Conservation (phyloP, 1,284 basidiomycete species). For the Microbotryum intermedium region DNA sequence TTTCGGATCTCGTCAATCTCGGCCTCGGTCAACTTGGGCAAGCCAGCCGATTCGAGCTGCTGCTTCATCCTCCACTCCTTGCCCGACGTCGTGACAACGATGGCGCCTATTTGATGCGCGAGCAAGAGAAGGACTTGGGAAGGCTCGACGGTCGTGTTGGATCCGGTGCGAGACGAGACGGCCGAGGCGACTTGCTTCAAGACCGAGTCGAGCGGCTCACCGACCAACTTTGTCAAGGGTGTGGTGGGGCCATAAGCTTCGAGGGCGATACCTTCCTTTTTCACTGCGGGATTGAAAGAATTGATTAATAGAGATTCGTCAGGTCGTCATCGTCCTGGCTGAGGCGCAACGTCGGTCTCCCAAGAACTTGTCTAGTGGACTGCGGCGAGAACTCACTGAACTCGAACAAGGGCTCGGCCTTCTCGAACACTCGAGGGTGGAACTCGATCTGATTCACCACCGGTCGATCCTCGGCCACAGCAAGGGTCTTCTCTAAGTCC, state of each 20-base stretch:
- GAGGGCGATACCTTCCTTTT: conserved; percentile 54
- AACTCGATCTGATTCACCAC: conserved; percentile 77
- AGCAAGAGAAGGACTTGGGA: conserved; percentile 27
- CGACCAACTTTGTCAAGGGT: conserved; percentile 11
- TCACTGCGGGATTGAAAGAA: conserved; percentile 3
- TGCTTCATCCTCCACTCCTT: conserved; percentile 30
- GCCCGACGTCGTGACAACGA: conserved; percentile 24
- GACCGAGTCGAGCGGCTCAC: conserved; percentile 5
- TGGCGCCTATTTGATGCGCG: conserved; percentile 16
- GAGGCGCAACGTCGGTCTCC: too few species aligned
- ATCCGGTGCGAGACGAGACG: conserved; percentile 4
- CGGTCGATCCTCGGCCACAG: conserved; percentile 38
- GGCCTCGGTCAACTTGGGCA: conserved; percentile 13
- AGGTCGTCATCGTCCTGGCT: too few species aligned
- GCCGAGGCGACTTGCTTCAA: conserved; percentile 11
- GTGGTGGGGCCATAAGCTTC: conserved; percentile 37
- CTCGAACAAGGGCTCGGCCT: conserved; percentile 49
- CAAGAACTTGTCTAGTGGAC: too few species aligned
- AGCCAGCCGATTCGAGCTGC: conserved; percentile 18
- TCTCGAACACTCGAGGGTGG: conserved; percentile 66
- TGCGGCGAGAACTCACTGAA: conserved; percentile 40
- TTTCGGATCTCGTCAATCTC: conserved; percentile 14
- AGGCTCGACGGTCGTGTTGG: conserved; percentile 7
- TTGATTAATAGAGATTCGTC: background rate
- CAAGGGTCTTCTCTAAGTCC: conserved; percentile 56